Evolutionary conservation across 1,284 basidiomycete genomes (phyloP).

Genomic region (Trametes pubescens): DNA sequence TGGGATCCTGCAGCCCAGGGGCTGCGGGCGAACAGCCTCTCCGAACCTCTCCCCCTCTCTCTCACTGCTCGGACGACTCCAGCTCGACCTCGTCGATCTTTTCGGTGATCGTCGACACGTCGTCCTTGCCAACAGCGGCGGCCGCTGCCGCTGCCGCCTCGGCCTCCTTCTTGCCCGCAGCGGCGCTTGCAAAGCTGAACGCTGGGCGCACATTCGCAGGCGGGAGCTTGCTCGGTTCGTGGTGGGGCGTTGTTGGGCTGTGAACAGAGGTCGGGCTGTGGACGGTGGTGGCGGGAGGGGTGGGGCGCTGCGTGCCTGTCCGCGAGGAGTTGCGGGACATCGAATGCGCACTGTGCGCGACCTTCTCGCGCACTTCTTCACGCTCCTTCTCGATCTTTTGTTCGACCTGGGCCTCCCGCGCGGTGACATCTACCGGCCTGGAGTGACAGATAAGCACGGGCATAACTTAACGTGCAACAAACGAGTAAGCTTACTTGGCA

Average conservation of each 20-base stretch:
- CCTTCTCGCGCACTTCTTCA: conserved; percentile 47
- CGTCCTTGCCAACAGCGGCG: conserved; percentile 40
- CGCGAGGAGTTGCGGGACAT: conserved; percentile 79
- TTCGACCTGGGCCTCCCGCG: conserved; percentile 78
- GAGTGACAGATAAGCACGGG: not conserved
- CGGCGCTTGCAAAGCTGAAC: conserved; percentile 75
- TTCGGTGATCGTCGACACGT: conserved; percentile 46
- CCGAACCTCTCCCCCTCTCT: too few relatives aligned
- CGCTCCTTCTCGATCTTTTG: conserved; percentile 75
- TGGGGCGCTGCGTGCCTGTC: conserved; percentile 63
- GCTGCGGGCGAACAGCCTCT: not conserved
- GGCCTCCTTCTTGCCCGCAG: conserved; percentile 41
- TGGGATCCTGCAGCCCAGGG: not conserved
- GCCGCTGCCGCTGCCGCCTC: conserved; percentile 18
- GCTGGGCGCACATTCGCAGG: conserved; percentile 59
- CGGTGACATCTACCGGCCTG: conserved; percentile 87
- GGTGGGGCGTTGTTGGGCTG: conserved; percentile 42
- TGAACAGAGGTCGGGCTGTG: conserved; percentile 43
- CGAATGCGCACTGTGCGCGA: conserved; percentile 50
- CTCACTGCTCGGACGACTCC: conserved; percentile 35
- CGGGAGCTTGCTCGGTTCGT: conserved; percentile 44
- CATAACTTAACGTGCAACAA: not conserved
- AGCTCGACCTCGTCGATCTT: conserved; percentile 52
- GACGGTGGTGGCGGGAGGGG: conserved; percentile 48
- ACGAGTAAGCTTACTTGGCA: conserved; percentile 62